Evolutionary conservation across 306 rosid species (phyloP).

Genomic region (Cucurbita argyrosperma): DNA sequence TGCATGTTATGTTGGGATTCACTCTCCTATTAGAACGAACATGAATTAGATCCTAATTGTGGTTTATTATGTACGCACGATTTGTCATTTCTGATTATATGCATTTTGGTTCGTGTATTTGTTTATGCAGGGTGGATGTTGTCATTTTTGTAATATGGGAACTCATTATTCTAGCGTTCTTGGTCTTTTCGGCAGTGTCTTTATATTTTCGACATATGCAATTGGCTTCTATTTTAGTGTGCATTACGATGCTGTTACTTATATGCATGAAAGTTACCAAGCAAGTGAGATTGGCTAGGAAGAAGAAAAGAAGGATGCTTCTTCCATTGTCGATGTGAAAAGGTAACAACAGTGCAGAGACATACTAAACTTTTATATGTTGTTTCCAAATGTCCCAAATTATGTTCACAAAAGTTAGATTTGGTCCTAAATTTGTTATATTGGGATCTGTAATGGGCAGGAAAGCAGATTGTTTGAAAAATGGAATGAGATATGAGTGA

Average conservation of each 20-base stretch:
- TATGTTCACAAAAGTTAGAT: not conserved
- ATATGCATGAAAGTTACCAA: conserved; percentile 88
- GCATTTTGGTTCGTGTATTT: conserved; percentile 7
- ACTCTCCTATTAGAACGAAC: not conserved
- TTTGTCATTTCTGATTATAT: not conserved
- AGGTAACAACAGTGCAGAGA: conserved; percentile 11
- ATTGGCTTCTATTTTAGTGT: conserved; percentile 61
- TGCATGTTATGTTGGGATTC: not conserved
- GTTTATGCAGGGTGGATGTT: conserved; percentile 88
- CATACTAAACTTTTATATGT: not conserved
- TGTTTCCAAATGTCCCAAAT: not conserved
- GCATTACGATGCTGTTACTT: conserved; percentile 63
- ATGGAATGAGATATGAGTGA: not conserved
- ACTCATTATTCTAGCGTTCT: conserved; percentile 73
- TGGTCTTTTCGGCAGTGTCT: conserved; percentile 87
- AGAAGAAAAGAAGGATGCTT: conserved; percentile 97
- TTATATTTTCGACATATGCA: conserved; percentile 79
- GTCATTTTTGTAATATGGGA: conserved; percentile 97
- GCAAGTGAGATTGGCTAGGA: conserved; percentile 92
- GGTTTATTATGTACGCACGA: not conserved
- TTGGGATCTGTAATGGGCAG: not conserved
- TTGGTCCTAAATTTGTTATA: not conserved
- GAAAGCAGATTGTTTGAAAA: not conserved
- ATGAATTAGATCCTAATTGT: not conserved
- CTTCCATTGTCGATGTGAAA: conserved; percentile 92